Evolutionary conservation across 2,329 filamentous ascomycete species (phyloP).

Genomic region (Colletotrichum cereale): DNA sequence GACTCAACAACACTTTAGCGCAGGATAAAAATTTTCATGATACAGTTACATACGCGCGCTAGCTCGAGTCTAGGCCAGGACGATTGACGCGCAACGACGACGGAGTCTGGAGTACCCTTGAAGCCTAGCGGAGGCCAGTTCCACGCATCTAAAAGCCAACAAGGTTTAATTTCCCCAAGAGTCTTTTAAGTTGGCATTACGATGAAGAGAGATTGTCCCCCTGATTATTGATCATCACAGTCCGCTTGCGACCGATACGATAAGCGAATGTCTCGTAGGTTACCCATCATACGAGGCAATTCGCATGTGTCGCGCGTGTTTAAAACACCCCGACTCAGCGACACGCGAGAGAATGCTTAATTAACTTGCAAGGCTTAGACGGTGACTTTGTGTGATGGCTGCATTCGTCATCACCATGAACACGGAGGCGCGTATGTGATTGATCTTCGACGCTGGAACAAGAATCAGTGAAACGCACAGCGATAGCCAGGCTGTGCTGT

Average conservation of each 20-base stretch:
- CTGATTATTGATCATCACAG: not conserved
- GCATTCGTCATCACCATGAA: not conserved
- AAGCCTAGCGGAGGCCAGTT: not conserved
- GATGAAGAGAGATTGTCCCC: not conserved
- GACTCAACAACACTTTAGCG: not conserved
- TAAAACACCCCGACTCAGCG: not conserved
- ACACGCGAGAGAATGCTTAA: too few species aligned
- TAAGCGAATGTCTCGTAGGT: not conserved
- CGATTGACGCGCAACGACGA: not conserved
- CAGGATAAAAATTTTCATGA: not conserved
- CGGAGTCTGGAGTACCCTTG: not conserved
- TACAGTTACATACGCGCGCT: not conserved
- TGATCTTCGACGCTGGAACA: not conserved
- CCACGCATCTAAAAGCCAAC: not conserved
- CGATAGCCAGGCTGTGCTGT: not conserved
- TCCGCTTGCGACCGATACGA: too few species aligned
- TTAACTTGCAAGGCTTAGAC: too few species aligned
- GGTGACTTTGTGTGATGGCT: not conserved
- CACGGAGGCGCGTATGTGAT: not conserved
- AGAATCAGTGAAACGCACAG: not conserved
- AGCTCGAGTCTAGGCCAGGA: not conserved
- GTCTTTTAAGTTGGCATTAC: not conserved
- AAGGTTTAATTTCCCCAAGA: not conserved
- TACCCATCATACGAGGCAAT: not conserved
- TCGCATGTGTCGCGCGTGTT: not conserved